Base-by-base conservation (phyloP, 768 basidiomycete genomes). In the Boletus huronensis region DNA sequence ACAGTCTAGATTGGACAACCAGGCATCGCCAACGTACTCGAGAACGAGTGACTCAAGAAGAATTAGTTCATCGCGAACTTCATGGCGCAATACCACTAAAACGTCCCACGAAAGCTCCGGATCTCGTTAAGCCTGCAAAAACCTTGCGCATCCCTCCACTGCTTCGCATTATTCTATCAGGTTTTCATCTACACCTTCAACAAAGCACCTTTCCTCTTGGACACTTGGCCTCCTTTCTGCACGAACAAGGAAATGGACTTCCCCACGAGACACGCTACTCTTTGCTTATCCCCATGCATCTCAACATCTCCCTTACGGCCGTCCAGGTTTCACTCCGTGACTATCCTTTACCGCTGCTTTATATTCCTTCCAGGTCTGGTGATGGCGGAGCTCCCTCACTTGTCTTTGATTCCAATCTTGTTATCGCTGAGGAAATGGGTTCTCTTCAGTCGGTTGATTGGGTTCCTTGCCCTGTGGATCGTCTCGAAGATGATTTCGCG, bases 391-490 rank as follows among this genome's bases (percentile, higher is more conserved):
- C 70, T 19, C 67, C 79, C 11, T 78, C 81, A 0, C 82, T 86
- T 71, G 76, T 79, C 23, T 87, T 91, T 65, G 82, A 85, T 56
- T 82, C 86, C 13, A 87, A 93, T 63, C 70, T 97, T 45, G 88
- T 96, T 52, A 77, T 96, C 43, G 92, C 84, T 0, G 94, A 98
- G 72, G 93, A 97, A 70, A 82, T 90, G 75, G 88, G 88, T 2
- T 77, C 79, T 8, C 74, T 78, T 1, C 65, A 76, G 32, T 88
- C 89, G 0, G 80, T 88, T 32, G 78, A 88, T 57, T 90, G 88
- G 84, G 74, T 93, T 21, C 68, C 83, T 16, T 90, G 85, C 61
- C 74, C 77, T 5, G 77, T 97, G 57, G 72, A 88, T 46, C 78
- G 80, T n/a, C 67, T 73, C 4, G 73, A 81, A 50, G 77, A 80